phyloP scores from a whole-genome alignment of 257 asterid species.

The Solanum clarkiae region DNA sequence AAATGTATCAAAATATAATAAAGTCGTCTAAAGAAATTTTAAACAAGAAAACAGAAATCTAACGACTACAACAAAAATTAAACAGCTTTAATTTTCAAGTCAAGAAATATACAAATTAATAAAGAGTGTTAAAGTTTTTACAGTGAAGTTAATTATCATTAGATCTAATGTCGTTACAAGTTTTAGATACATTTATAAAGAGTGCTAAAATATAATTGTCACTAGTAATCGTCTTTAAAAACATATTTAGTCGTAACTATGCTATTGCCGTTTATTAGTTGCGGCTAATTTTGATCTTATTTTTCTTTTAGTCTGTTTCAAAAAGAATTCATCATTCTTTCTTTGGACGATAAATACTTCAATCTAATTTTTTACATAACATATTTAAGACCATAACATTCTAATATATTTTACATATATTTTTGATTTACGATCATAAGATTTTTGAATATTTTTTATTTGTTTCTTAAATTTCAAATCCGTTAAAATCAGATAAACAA shows the following conservation, averaged over 20 bases:
- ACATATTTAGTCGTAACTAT: no score
- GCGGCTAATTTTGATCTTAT: background rate
- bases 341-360: background rate
- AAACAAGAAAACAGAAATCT: background rate
- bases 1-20: background rate
- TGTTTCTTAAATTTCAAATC: no score
- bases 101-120: no score
- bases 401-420: background rate
- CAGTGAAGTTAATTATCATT: no score
- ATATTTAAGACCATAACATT: background rate
- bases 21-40: background rate
- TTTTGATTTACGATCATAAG: background rate
- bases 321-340: background rate
- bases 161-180: no score
- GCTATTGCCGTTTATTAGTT: no score
- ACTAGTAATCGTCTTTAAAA: no score
- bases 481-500: background rate
- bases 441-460: background rate
- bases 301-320: rapidly evolving
- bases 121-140: no score
- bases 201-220: no score
- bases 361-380: background rate
- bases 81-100: no score
- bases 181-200: no score
- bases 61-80: no score